Evolutionary conservation across 352 stramenopile genomes (phyloP).

Genomic region (Globisporangium orthogonon): DNA sequence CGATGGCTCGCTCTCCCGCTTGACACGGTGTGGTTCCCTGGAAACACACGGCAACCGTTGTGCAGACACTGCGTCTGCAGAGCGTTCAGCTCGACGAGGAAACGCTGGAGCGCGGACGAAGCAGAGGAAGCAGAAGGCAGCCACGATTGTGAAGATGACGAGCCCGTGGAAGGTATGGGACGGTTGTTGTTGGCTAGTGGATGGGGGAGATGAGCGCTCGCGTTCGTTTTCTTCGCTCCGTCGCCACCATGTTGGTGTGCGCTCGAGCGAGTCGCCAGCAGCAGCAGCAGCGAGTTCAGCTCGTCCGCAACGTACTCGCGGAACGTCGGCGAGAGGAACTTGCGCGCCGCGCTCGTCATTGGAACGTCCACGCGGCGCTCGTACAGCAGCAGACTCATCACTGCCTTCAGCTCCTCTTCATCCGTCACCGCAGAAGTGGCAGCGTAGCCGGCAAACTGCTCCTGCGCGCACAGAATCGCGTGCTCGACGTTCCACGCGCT

Average conservation of each 20-base stretch:
- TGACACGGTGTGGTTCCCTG: conserved; percentile 12
- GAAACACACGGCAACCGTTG: conserved; percentile 32
- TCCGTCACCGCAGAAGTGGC: background rate
- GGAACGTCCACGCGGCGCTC: conserved; percentile 23
- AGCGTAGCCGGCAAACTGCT: conserved; percentile 16
- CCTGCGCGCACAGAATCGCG: conserved; percentile 27
- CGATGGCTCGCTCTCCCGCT: conserved; percentile 1
- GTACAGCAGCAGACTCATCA: conserved; percentile 36
- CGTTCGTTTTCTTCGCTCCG: background rate
- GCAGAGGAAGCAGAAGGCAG: background rate
- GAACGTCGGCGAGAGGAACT: conserved; percentile 30
- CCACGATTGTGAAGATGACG: conserved; percentile 7
- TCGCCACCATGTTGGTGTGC: background rate
- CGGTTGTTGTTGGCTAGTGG: background rate
- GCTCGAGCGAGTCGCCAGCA: conserved; percentile 14
- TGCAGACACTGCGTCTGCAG: conserved; percentile 29
- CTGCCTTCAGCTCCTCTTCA: conserved; percentile 13
- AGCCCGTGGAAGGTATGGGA: too few relatives aligned
- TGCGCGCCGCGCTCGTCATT: conserved; percentile 14
- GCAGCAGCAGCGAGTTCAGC: conserved; percentile 29
- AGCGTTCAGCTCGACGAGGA: conserved; percentile 23
- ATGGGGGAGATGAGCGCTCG: background rate
- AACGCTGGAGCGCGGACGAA: conserved; percentile 21
- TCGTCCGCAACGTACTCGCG: conserved; percentile 37
- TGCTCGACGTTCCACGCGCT: conserved; percentile 23